Conservation (phyloP, 2,329 filamentous ascomycete genomes). For the Coniella vitis region DNA sequence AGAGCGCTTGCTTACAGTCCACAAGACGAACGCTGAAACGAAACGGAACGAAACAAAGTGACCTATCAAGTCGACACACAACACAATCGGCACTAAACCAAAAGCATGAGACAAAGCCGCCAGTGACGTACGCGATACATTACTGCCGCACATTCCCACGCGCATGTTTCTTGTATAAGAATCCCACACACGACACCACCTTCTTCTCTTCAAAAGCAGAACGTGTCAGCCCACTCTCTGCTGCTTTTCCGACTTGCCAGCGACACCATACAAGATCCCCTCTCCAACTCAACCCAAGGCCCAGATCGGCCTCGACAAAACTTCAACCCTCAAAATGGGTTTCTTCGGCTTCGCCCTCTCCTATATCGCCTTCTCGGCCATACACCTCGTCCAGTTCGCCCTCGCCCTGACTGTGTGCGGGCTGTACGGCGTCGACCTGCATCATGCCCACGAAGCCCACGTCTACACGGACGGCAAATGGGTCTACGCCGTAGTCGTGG, state of each 20-base stretch:
- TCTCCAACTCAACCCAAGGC: no score
- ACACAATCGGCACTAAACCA: background rate
- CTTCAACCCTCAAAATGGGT: slow-evolving; percentile 31
- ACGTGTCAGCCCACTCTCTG: no score
- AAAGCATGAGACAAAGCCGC: background rate
- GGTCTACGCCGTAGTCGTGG: slow-evolving; percentile 69
- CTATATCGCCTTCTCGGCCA: slow-evolving; percentile 49
- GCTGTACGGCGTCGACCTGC: slow-evolving; percentile 67
- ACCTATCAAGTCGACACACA: no score
- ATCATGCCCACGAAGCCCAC: slow-evolving; percentile 41
- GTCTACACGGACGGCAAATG: slow-evolving; percentile 59
- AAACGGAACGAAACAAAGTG: background rate
- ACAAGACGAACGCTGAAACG: background rate
- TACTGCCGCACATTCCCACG: background rate
- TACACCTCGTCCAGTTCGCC: slow-evolving; percentile 73
- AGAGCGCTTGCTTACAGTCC: background rate
- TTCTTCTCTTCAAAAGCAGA: no score
- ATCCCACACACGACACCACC: no score
- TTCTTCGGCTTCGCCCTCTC: slow-evolving; percentile 36
- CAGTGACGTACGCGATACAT: background rate
- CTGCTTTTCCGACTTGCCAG: no score
- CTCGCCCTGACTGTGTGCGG: slow-evolving; percentile 71
- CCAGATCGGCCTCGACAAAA: background rate
- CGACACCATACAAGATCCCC: no score
- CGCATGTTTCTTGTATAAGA: no score